These are phyloP conservation scores for Lachnellula arida DNA, from an alignment of 2,329 filamentous ascomycete species.

Conservation along the genomic window DNA sequence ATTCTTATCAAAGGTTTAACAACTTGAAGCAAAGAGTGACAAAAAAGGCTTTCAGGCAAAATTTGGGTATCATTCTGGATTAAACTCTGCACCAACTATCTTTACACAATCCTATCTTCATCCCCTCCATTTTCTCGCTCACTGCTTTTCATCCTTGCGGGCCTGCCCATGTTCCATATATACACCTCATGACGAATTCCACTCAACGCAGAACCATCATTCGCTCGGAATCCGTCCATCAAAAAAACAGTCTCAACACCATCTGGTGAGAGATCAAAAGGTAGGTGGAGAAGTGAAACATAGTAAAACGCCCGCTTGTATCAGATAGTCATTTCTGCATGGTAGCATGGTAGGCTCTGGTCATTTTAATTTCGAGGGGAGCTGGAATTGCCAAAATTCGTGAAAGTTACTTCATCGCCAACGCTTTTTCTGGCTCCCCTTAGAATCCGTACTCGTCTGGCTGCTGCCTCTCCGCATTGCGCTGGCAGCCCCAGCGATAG, in stretches of 20 bases:
- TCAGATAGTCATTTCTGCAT: neutral
- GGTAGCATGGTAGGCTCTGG: neutral
- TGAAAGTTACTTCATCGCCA: constrained; percentile 18
- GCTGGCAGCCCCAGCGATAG: constrained; percentile 41
- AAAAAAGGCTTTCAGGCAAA: neutral
- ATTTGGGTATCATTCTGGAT: neutral
- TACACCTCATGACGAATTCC: neutral
- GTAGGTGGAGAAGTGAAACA: neutral
- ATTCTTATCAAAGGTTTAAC: too few species aligned
- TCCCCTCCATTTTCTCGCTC: neutral
- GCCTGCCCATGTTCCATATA: neutral
- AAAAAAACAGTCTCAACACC: neutral
- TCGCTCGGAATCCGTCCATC: neutral
- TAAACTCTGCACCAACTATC: neutral
- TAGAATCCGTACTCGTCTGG: constrained; percentile 22
- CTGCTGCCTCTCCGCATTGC: constrained; percentile 34
- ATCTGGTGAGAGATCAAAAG: neutral
- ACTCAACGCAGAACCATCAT: neutral
- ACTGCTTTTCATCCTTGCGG: neutral
- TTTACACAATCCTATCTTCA: neutral
- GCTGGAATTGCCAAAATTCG: neutral
- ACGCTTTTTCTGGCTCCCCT: constrained; percentile 21
- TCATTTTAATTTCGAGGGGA: neutral
- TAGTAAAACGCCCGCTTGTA: neutral
- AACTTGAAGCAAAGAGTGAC: neutral